These are phyloP conservation scores for Dendrobium catenatum DNA, from an alignment of 106 monocot genomes.

Conservation along the genomic window DNA sequence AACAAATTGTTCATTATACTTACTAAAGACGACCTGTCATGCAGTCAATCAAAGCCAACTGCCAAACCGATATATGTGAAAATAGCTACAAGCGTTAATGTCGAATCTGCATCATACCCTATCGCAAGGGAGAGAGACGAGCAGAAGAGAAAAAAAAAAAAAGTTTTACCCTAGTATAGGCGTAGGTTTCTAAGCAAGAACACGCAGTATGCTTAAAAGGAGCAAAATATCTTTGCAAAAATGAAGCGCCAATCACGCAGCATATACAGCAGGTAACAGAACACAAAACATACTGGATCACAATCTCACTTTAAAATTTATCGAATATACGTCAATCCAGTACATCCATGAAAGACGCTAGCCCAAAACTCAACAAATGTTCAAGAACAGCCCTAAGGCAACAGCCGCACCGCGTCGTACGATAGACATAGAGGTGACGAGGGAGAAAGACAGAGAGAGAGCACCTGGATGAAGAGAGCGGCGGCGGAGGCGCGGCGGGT, in stretches of 20 bases:
- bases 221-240: background rate
- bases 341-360: background rate
- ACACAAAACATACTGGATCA: background rate
- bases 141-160: too few relatives aligned
- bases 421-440: background rate
- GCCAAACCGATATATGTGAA: too few relatives aligned
- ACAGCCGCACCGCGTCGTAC: background rate
- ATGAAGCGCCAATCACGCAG: background rate
- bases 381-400: background rate
- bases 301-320: background rate
- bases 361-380: background rate
- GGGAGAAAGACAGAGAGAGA: background rate
- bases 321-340: background rate
- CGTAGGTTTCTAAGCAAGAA: background rate
- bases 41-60: too few relatives aligned
- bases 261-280: background rate
- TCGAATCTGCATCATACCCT: too few relatives aligned
- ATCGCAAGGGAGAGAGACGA: too few relatives aligned
- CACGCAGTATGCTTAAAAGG: background rate
- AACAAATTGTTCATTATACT: too few relatives aligned
- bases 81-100: too few relatives aligned
- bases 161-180: too few relatives aligned
- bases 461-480: slow-evolving; percentile 73
- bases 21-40: too few relatives aligned
- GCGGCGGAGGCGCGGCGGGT: slow-evolving; percentile 65